A percentile compares a stretch with the other conserved stretches of the same genome.
These are phyloP conservation scores for Lignosus rhinocerotis DNA, from an alignment of 1,284 basidiomycete species.

Conservation along the genomic window DNA sequence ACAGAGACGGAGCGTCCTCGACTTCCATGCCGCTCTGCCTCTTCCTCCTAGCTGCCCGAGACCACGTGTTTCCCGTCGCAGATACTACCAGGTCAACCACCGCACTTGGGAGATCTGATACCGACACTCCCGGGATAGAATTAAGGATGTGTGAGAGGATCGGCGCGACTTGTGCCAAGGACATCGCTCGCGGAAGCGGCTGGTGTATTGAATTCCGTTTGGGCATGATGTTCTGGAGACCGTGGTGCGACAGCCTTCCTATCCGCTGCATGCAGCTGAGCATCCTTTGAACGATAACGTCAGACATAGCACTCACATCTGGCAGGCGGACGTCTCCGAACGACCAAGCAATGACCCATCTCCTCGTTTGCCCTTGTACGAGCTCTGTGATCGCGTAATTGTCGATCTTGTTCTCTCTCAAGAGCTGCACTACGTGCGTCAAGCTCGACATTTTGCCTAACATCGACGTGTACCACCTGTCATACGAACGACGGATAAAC, in stretches of 20 bases:
- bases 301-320: slow-evolving; percentile 58
- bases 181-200: slow-evolving; percentile 30
- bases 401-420: slow-evolving; percentile 57
- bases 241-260: slow-evolving; percentile 47
- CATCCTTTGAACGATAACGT: slow-evolving; percentile 9
- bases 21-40: slow-evolving; percentile 26
- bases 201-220: slow-evolving; percentile 53
- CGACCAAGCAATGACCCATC: slow-evolving; percentile 92
- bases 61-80: slow-evolving; percentile 70
- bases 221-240: slow-evolving; percentile 53
- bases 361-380: slow-evolving; percentile 80
- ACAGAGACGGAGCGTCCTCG: slow-evolving; percentile 4
- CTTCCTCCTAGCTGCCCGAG: slow-evolving; percentile 63
- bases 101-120: slow-evolving; percentile 5
- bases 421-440: slow-evolving; percentile 52
- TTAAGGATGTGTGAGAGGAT: slow-evolving; percentile 34
- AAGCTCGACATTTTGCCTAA: slow-evolving; percentile 85
- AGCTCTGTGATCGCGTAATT: slow-evolving; percentile 88
- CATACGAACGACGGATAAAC: not conserved
- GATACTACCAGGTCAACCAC: slow-evolving; percentile 36
- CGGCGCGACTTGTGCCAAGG: slow-evolving; percentile 16
- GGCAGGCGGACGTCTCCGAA: slow-evolving; percentile 63
- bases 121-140: slow-evolving; percentile 36
- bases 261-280: slow-evolving; percentile 39
- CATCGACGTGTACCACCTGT: slow-evolving; percentile 91